phyloP scores from a whole-genome alignment of 1,284 basidiomycete species.

The Apiotrichum domesticum region DNA sequence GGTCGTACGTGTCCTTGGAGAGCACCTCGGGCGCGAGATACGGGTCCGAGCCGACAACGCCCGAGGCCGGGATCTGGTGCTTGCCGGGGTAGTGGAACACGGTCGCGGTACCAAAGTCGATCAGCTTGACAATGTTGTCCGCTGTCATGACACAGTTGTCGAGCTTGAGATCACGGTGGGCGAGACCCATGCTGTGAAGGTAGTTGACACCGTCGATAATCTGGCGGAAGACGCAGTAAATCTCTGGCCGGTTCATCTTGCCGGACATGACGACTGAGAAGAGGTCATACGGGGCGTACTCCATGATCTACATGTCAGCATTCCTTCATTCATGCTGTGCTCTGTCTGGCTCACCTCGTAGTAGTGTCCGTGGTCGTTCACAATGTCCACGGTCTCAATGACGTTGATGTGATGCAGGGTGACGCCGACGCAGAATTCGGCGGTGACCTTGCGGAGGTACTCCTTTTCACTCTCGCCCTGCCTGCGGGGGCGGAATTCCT shows the following conservation, averaged over 20 bases:
- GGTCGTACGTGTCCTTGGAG: constrained; percentile 73
- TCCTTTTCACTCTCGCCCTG: constrained; percentile 86
- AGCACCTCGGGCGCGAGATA: constrained; percentile 99
- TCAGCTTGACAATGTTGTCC: constrained; percentile 92
- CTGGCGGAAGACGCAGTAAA: constrained; percentile 98
- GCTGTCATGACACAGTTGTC: constrained; percentile 99
- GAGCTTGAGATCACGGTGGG: constrained; percentile 96
- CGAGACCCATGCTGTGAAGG: constrained; percentile 92
- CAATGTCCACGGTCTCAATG: constrained; percentile 97
- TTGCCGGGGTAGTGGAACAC: constrained; percentile 98
- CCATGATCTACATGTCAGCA: constrained; percentile 70
- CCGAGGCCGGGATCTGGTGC: constrained; percentile 70
- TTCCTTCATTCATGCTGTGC: too few species aligned
- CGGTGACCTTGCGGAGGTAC: constrained; percentile 98
- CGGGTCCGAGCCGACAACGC: constrained; percentile 94
- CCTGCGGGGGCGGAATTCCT: constrained; percentile 89
- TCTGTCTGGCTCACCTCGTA: constrained; percentile 67
- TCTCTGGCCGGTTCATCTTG: constrained; percentile 95
- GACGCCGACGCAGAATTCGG: constrained; percentile 96
- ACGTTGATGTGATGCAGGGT: constrained; percentile 94
- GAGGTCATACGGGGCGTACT: constrained; percentile 96
- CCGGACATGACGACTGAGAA: constrained; percentile 99
- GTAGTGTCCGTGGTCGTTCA: constrained; percentile 94
- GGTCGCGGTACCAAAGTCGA: constrained; percentile 98
- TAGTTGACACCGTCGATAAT: constrained; percentile 98